A percentile compares a stretch with the other conserved stretches of the same genome.
Evolutionary conservation across 1,284 basidiomycete genomes (phyloP).

Genomic region (Cryptococcus hybrid): DNA sequence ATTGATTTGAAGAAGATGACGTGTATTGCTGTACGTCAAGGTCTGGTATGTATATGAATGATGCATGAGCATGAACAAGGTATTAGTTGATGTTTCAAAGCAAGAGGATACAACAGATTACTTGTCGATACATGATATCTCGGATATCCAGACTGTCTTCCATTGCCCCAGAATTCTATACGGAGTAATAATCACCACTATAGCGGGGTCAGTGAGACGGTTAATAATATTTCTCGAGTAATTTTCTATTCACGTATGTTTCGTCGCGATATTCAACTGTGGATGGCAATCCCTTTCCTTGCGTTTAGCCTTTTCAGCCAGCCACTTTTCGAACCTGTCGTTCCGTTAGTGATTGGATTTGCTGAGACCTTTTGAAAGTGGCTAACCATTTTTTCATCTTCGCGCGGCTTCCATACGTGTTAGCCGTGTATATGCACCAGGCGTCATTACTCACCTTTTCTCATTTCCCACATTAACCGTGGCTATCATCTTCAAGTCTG

Average conservation of each 20-base stretch:
- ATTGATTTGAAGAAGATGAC: no score
- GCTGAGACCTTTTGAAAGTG: conserved; percentile 1
- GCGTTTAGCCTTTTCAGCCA: conserved; percentile 68
- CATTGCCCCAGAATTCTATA: no score
- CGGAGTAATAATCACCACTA: no score
- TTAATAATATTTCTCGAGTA: no score
- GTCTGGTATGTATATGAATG: no score
- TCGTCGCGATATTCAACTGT: conserved; percentile 60
- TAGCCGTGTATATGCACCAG: conserved; percentile 4
- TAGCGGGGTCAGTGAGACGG: no score
- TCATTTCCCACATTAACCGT: conserved; percentile 92
- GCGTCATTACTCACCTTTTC: conserved; percentile 48
- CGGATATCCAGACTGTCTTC: no score
- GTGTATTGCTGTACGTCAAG: no score
- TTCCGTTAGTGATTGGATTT: conserved; percentile 51
- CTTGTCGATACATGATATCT: no score
- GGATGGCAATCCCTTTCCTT: conserved; percentile 52
- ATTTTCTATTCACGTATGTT: conserved; percentile 20
- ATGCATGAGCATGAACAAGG: no score
- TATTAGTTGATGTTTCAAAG: no score
- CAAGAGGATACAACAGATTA: no score
- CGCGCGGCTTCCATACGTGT: conserved; percentile 53
- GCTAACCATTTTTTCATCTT: conserved; percentile 71
- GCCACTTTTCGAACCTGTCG: conserved; percentile 66
- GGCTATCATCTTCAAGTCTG: conserved; percentile 72